phyloP scores from a whole-genome alignment of 768 basidiomycete species.

The Infundibulicybe gibba region DNA sequence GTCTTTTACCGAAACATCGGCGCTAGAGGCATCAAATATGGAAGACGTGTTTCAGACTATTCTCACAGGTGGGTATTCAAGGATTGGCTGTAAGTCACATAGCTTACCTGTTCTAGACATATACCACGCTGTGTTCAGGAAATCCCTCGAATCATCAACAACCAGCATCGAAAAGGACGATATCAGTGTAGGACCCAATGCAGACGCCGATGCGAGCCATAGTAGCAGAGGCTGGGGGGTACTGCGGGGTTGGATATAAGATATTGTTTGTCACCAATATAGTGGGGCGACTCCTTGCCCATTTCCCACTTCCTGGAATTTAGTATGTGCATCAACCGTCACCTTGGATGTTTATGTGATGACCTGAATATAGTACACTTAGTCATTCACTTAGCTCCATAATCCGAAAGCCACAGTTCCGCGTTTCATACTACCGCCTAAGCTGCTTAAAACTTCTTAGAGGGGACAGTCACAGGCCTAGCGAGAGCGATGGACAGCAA shows the following conservation, averaged over 20 bases:
- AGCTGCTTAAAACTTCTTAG: no score
- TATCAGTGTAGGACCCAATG: slow-evolving; percentile 79
- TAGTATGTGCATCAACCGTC: no score
- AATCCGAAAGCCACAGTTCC: no score
- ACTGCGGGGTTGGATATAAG: slow-evolving; percentile 43
- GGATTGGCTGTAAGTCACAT: neutral
- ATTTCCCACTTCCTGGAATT: no score
- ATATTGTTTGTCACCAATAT: neutral
- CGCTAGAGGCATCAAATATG: slow-evolving; percentile 99
- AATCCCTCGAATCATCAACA: slow-evolving; percentile 82
- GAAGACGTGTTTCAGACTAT: slow-evolving; percentile 97
- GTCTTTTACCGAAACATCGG: slow-evolving; percentile 98
- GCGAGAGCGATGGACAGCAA: no score
- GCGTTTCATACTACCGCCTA: no score
- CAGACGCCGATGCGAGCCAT: slow-evolving; percentile 55
- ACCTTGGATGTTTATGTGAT: no score
- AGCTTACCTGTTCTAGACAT: slow-evolving; percentile 59
- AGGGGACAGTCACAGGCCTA: no score
- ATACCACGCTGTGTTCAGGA: slow-evolving; percentile 95
- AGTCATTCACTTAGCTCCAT: no score
- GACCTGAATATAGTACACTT: no score
- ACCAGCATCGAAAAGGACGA: slow-evolving; percentile 84
- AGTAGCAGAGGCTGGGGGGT: slow-evolving; percentile 59
- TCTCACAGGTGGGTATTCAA: slow-evolving; percentile 64
- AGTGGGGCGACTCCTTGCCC: no score